These are phyloP conservation scores for Thalassiosira sp. DNA, from an alignment of 352 stramenopile species.

Conservation along the genomic window DNA sequence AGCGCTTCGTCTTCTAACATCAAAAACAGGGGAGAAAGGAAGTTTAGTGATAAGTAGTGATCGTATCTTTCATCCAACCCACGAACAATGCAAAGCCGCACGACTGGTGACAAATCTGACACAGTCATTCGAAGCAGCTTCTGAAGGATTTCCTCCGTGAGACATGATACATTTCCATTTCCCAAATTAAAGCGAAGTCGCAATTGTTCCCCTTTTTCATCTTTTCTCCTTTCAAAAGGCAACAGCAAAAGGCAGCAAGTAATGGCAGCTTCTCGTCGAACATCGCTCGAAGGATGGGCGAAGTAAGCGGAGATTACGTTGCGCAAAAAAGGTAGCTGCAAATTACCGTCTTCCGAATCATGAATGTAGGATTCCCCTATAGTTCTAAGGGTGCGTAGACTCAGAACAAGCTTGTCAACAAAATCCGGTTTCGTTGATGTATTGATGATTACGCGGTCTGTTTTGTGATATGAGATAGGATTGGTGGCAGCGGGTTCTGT, in stretches of 20 bases:
- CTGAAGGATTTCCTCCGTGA: constrained; percentile 92
- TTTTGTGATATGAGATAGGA: constrained; percentile 7
- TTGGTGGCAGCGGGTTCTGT: constrained; percentile 54
- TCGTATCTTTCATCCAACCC: constrained; percentile 93
- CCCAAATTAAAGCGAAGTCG: constrained; percentile 48
- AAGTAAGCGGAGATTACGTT: constrained; percentile 93
- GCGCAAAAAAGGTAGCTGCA: constrained; percentile 90
- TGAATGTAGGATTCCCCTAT: constrained; percentile 84
- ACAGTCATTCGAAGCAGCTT: constrained; percentile 91
- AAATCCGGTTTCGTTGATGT: constrained; percentile 55
- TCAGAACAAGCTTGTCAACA: constrained; percentile 86
- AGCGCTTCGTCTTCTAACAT: constrained; percentile 93
- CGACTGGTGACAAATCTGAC: constrained; percentile 89
- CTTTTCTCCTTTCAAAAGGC: constrained; percentile 41
- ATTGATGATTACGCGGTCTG: constrained; percentile 57
- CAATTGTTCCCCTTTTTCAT: constrained; percentile 6
- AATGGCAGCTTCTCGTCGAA: constrained; percentile 88
- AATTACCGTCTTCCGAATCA: constrained; percentile 88
- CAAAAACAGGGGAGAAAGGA: constrained; percentile 92
- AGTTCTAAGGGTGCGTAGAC: constrained; percentile 90
- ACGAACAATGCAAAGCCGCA: constrained; percentile 92
- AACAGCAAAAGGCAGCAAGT: constrained; percentile 84
- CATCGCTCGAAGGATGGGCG: constrained; percentile 86
- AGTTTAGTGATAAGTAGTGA: constrained; percentile 90
- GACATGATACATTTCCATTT: constrained; percentile 78